Conservation (phyloP, 2,329 filamentous ascomycete genomes). For the Aspergillus sergii region DNA sequence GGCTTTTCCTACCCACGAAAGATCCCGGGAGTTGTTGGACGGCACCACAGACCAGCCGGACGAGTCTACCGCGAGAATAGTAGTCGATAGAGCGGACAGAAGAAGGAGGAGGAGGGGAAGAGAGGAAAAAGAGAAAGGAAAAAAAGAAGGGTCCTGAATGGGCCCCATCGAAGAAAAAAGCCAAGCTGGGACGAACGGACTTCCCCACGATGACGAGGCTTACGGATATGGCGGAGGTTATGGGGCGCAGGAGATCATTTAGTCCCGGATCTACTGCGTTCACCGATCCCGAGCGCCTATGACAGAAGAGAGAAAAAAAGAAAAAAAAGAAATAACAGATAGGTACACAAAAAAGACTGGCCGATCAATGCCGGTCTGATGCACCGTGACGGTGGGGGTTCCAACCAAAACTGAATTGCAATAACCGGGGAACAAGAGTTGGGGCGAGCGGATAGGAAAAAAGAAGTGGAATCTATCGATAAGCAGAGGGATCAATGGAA, state of each 20-base stretch:
- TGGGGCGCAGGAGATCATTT: slow-evolving; percentile 24
- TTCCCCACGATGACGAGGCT: slow-evolving; percentile 29
- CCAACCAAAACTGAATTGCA: not conserved
- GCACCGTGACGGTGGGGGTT: not conserved
- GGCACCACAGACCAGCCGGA: slow-evolving; percentile 28
- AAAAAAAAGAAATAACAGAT: not conserved
- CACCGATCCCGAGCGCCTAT: not conserved
- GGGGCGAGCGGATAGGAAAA: not conserved
- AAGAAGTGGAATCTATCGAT: not conserved
- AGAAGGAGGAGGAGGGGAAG: slow-evolving; percentile 15
- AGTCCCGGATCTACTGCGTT: slow-evolving; percentile 18
- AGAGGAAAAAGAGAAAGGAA: slow-evolving; percentile 11
- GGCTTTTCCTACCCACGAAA: slow-evolving; percentile 21
- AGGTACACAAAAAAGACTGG: not conserved
- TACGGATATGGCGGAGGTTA: slow-evolving; percentile 26
- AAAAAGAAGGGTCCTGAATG: slow-evolving; percentile 16
- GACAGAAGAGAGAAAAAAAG: slow-evolving; percentile 9
- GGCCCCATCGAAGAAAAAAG: slow-evolving; percentile 17
- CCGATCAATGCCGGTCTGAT: slow-evolving; percentile 2
- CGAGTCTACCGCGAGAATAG: slow-evolving; percentile 19
- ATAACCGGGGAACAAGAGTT: slow-evolving; percentile 3
- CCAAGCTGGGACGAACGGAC: slow-evolving; percentile 18
- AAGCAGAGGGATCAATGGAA: not conserved
- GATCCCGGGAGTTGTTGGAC: slow-evolving; percentile 33
- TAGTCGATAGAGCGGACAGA: slow-evolving; percentile 13